phyloP scores from a whole-genome alignment of 1,284 basidiomycete genomes.

The Retiboletus fuscus region DNA sequence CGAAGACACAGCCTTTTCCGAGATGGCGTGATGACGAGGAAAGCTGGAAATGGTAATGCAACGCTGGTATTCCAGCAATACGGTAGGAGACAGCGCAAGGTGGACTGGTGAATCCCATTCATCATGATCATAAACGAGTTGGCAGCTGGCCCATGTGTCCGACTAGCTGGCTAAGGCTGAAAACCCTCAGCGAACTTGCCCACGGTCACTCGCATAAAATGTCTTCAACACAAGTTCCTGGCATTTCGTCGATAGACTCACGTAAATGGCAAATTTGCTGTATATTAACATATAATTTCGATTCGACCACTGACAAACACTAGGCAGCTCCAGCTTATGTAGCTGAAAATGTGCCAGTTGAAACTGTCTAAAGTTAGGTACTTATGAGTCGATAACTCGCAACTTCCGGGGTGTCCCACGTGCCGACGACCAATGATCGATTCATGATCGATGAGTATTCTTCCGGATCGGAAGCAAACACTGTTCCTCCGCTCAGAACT shows the following conservation, averaged over 20 bases:
- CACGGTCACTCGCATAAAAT: not conserved
- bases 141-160: not conserved
- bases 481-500: too few relatives aligned
- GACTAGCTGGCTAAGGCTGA: slow-evolving; percentile 3
- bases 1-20: not conserved
- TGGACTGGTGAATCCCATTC: too few relatives aligned
- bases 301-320: not conserved
- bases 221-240: slow-evolving; percentile 1
- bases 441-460: too few relatives aligned
- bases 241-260: not conserved
- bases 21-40: not conserved
- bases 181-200: slow-evolving; percentile 11
- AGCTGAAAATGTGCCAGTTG: too few relatives aligned
- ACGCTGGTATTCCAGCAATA: not conserved
- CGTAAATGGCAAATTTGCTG: not conserved
- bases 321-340: not conserved
- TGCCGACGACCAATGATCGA: not conserved
- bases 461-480: too few relatives aligned
- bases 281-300: not conserved
- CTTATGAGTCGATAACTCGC: too few relatives aligned
- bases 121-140: not conserved
- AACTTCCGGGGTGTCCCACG: too few relatives aligned
- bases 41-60: not conserved
- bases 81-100: not conserved
- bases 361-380: too few relatives aligned